These are phyloP conservation scores for Pelargonium australe DNA, from an alignment of 441 rosid species.

Conservation along the genomic window DNA sequence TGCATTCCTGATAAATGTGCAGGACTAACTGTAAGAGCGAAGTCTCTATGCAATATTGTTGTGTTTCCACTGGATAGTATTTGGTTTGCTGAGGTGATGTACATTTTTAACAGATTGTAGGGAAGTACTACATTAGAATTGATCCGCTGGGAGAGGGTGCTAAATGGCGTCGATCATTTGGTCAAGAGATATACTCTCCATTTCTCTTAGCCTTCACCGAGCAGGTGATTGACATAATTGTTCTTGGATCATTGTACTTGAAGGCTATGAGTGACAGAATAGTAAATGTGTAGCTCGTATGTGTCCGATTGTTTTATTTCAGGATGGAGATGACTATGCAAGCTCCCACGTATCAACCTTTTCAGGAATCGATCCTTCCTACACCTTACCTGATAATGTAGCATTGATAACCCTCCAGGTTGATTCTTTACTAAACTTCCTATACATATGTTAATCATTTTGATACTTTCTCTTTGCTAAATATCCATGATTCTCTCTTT, in stretches of 20 bases:
- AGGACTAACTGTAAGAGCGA: constrained; percentile 65
- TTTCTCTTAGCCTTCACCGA: constrained; percentile 62
- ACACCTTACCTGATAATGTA: constrained; percentile 52
- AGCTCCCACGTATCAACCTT: constrained; percentile 38
- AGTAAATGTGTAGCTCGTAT: constrained; percentile 9
- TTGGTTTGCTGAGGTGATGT: constrained; percentile 2
- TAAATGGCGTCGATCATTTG: constrained; percentile 66
- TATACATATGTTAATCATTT: background rate
- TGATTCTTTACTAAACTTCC: background rate
- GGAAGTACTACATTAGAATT: constrained; percentile 57
- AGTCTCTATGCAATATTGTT: background rate
- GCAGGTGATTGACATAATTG: constrained; percentile 39
- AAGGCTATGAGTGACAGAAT: background rate
- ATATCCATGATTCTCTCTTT: background rate
- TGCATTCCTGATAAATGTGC: constrained; percentile 60
- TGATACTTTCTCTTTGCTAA: background rate
- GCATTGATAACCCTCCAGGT: constrained; percentile 56
- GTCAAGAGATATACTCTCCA: constrained; percentile 75
- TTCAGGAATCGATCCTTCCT: constrained; percentile 54
- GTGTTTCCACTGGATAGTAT: background rate
- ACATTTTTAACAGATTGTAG: constrained; percentile 35
- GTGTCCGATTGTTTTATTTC: constrained; percentile 20
- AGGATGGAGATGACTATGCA: constrained; percentile 43
- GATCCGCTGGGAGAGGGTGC: constrained; percentile 66
- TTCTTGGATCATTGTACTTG: constrained; percentile 12